Percentiles rank a stretch among this genome's conserved stretches.
phyloP scores from a whole-genome alignment of 495 filamentous ascomycete genomes.

The Xylaria nigripes region DNA sequence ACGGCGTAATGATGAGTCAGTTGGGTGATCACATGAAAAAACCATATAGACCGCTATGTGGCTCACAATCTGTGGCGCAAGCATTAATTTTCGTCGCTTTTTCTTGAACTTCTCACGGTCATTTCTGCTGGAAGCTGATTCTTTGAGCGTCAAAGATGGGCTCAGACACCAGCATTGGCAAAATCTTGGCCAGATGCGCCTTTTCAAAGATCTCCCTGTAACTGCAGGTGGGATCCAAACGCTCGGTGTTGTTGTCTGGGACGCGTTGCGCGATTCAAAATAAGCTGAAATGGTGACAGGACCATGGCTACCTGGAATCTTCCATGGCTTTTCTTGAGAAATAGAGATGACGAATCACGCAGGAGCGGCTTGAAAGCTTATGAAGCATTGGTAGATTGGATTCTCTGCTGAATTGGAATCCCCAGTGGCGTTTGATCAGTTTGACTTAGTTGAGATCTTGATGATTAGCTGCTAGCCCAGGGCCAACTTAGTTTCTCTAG shows the following conservation, averaged over 20 bases:
- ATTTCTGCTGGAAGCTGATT: not conserved
- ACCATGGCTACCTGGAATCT: not conserved
- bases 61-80: not conserved
- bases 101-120: not conserved
- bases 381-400: not conserved
- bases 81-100: not conserved
- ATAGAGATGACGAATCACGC: not conserved
- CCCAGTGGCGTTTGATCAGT: not conserved
- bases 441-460: not conserved
- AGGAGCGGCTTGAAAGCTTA: not conserved
- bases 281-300: not conserved
- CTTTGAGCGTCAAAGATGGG: not conserved
- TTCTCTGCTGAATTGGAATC: not conserved
- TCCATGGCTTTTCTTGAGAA: not conserved
- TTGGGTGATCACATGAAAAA: not conserved
- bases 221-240: not conserved
- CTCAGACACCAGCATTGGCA: constrained; percentile 1
- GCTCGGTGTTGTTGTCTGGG: not conserved
- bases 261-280: not conserved
- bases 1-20: not conserved
- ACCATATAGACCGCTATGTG: not conserved
- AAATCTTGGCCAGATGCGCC: not conserved
- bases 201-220: not conserved
- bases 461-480: no score
- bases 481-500: no score